Evolutionary conservation across 2,329 filamentous ascomycete species (phyloP), one percentile per base, ranked within the genome.

Genomic region (Pyrenophora teres): DNA sequence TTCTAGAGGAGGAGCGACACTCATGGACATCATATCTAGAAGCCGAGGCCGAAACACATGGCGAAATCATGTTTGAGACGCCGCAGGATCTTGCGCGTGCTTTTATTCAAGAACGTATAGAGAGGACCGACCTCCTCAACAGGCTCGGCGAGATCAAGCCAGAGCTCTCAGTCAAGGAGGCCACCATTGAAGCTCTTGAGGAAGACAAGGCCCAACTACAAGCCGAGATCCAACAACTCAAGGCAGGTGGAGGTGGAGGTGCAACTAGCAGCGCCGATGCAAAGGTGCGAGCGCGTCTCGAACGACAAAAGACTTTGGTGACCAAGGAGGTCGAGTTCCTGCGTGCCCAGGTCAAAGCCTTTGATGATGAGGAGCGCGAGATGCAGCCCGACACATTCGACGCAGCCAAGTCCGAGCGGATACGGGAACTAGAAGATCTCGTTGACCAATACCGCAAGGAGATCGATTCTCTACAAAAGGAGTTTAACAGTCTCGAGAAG

Each of bases 271-370:
- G 63, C 18, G 78, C 80, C 13, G 88, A 90, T 65, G 88, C 70
- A 56, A 83, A 92, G 74, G 82, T 83, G 1, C 87, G 86, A 37
- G 78, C 88, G 46, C 84, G 94, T 27, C 77, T 97, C 0, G 93
- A 99, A 64, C 83, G 94, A 52, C 93, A 97, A 70, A 89, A 90
- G 51, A 84, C 83, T 0, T 81, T 99, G 6, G 91, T 92, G 0
- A 81, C 91, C 19, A 97, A 97, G 69, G 95, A 99, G 71, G 90
- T 94, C 0, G 92, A 97, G 62, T 96, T 96, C 70, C 82, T 99
- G 6, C 89, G 94, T 18, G 93, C 91, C 0, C 94, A 99, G 73
- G 81, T 97, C 47, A 92, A 92, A 75, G 88, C 89, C 0, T 77
- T 95, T 54, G 90, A 97, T 65, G 83, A 85, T 0, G 94, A 99